A percentile compares a stretch with the other conserved stretches of the same genome.
These are phyloP conservation scores for Grigorovia humatica DNA, from an alignment of 805 yeast species.

Conservation along the genomic window DNA sequence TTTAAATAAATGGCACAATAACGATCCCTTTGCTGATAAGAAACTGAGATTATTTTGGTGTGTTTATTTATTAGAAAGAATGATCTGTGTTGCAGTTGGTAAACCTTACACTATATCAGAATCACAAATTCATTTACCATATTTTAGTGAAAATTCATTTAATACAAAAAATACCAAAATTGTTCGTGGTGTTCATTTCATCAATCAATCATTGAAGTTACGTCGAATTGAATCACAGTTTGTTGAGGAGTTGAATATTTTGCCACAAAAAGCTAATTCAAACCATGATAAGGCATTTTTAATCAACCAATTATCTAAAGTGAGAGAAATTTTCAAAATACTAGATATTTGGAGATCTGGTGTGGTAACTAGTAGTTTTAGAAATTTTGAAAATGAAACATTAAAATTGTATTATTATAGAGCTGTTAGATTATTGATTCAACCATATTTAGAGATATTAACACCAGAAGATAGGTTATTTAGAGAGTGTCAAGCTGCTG, in stretches of 20 bases:
- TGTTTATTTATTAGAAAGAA: slow-evolving; percentile 49
- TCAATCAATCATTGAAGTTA: slow-evolving; percentile 46
- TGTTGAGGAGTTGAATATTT: slow-evolving; percentile 41
- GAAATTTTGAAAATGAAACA: slow-evolving; percentile 49
- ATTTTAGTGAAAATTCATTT: slow-evolving; percentile 36
- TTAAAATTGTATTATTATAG: slow-evolving; percentile 48
- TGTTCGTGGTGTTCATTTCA: slow-evolving; percentile 34
- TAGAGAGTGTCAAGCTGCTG: slow-evolving; percentile 60
- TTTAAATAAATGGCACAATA: slow-evolving; percentile 19
- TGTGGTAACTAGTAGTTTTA: slow-evolving; percentile 31
- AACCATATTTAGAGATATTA: slow-evolving; percentile 52
- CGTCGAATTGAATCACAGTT: slow-evolving; percentile 52
- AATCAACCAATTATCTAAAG: slow-evolving; percentile 39
- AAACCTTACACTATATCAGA: slow-evolving; percentile 47
- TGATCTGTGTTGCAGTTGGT: slow-evolving; percentile 52
- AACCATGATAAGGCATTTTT: slow-evolving; percentile 9
- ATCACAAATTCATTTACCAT: slow-evolving; percentile 39
- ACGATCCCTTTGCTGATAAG: slow-evolving; percentile 26
- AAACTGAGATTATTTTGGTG: slow-evolving; percentile 55
- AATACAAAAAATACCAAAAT: slow-evolving; percentile 21
- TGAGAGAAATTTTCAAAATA: slow-evolving; percentile 42
- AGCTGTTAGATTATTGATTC: slow-evolving; percentile 48
- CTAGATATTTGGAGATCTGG: slow-evolving; percentile 44
- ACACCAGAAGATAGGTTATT: slow-evolving; percentile 52
- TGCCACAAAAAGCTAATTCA: slow-evolving; percentile 13